Percentiles rank a stretch among this genome's conserved stretches.
These are phyloP conservation scores for Citrus inodora DNA, from an alignment of 345 rosid species.

Conservation along the genomic window DNA sequence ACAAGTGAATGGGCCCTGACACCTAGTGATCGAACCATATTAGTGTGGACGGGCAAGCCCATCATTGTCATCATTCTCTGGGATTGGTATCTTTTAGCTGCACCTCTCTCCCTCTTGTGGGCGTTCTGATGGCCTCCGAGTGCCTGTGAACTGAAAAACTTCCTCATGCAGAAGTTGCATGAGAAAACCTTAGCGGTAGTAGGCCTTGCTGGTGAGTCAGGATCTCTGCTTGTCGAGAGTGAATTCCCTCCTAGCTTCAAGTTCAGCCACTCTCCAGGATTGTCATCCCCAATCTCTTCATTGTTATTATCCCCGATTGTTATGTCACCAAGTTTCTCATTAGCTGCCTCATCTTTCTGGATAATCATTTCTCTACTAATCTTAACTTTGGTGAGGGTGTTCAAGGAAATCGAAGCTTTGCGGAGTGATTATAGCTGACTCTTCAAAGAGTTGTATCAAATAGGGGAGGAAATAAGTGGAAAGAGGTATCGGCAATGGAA, in stretches of 20 bases:
- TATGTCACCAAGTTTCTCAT: slow-evolving; percentile 14
- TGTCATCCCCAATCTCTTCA: slow-evolving; percentile 22
- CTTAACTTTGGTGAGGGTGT: not conserved
- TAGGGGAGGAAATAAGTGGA: slow-evolving; percentile 31
- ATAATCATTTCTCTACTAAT: slow-evolving; percentile 34
- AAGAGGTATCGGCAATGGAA: slow-evolving; percentile 21
- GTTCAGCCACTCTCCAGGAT: slow-evolving; percentile 57
- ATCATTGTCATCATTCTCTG: slow-evolving; percentile 55
- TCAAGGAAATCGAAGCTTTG: slow-evolving; percentile 6
- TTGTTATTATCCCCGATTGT: slow-evolving; percentile 13
- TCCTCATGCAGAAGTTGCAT: slow-evolving; percentile 73
- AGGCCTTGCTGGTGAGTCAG: slow-evolving; percentile 32
- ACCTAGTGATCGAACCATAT: slow-evolving; percentile 49
- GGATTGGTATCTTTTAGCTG: slow-evolving; percentile 55
- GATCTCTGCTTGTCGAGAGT: slow-evolving; percentile 36
- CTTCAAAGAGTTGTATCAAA: slow-evolving; percentile 31
- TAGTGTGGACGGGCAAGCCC: slow-evolving; percentile 34
- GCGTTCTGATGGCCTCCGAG: slow-evolving; percentile 85
- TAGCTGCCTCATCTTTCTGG: slow-evolving; percentile 30
- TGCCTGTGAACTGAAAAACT: slow-evolving; percentile 74
- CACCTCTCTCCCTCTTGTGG: slow-evolving; percentile 75
- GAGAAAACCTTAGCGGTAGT: slow-evolving; percentile 49
- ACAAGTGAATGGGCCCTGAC: slow-evolving; percentile 54
- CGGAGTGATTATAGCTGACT: slow-evolving; percentile 22
- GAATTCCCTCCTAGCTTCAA: slow-evolving; percentile 51